Evolutionary conservation across 23 red algal species (phyloP).

Genomic region (Cyanidioschyzon merolae): DNA sequence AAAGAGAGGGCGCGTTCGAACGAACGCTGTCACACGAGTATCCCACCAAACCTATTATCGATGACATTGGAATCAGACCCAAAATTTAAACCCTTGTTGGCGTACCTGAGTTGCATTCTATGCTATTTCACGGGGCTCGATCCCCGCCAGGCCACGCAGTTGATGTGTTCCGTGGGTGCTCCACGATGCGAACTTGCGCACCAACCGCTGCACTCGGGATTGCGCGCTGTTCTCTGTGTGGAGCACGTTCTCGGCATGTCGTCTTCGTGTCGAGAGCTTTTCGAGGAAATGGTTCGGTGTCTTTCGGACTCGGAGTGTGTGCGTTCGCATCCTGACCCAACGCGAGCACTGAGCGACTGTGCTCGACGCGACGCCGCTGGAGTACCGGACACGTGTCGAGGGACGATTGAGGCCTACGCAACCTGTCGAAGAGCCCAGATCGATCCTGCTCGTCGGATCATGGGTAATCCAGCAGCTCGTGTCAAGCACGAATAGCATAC

Average conservation of each 20-base stretch:
- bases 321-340: constrained; percentile 52
- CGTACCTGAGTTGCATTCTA: too few relatives aligned
- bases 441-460: neutral
- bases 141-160: too few relatives aligned
- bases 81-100: too few relatives aligned
- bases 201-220: too few relatives aligned
- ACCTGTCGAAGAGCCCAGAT: constrained; percentile 56
- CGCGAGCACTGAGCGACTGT: constrained; percentile 63
- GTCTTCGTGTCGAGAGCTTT: constrained; percentile 75
- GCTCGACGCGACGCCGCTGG: constrained; percentile 55
- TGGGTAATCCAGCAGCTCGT: constrained; percentile 4
- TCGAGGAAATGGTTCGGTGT: constrained; percentile 66
- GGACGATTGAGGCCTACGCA: constrained; percentile 50
- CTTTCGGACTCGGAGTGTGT: constrained; percentile 73
- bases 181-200: too few relatives aligned
- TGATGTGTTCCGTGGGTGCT: too few relatives aligned
- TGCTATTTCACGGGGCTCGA: too few relatives aligned
- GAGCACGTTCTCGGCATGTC: constrained; percentile 67
- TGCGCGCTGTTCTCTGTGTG: too few relatives aligned
- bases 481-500: neutral
- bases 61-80: too few relatives aligned
- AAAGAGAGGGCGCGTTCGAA: too few relatives aligned
- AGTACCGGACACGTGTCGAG: constrained; percentile 59
- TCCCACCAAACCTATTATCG: too few relatives aligned
- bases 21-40: too few relatives aligned